Percentiles rank a stretch among this genome's conserved stretches.
Evolutionary conservation across 176 grass and related monocot genomes (phyloP).

Genomic region (Raddia guianensis): DNA sequence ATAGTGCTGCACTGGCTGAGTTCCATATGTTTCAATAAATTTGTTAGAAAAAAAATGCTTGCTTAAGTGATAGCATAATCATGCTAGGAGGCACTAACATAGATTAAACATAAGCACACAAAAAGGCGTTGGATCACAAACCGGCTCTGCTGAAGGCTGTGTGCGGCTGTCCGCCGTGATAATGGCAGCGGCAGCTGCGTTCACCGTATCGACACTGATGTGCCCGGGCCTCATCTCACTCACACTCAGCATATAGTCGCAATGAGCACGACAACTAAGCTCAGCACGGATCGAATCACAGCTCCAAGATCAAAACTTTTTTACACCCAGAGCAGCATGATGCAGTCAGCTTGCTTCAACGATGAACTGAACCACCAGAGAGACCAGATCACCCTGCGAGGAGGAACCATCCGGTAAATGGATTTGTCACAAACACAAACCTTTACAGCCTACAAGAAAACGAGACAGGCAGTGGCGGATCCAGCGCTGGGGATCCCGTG

Average conservation of each 20-base stretch:
- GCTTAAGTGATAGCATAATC: neutral
- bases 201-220: conserved; percentile 84
- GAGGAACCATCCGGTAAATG: neutral
- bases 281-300: neutral
- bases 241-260: conserved; percentile 39
- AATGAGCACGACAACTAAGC: neutral
- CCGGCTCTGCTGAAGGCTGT: conserved; percentile 64
- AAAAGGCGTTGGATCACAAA: conserved; percentile 19
- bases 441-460: neutral
- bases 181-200: conserved; percentile 83
- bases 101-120: neutral
- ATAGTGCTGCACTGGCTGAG: neutral
- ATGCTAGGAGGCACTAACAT: neutral
- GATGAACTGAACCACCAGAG: neutral
- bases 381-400: conserved; percentile 34
- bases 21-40: neutral
- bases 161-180: conserved; percentile 63
- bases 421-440: neutral
- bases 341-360: neutral
- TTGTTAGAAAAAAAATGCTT: neutral
- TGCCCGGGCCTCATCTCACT: conserved; percentile 63
- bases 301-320: conserved; percentile 30
- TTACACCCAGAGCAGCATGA: conserved; percentile 1
- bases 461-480: no score
- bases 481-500: no score